phyloP scores from a whole-genome alignment of 345 rosid genomes.

The Salix arbutifolia region DNA sequence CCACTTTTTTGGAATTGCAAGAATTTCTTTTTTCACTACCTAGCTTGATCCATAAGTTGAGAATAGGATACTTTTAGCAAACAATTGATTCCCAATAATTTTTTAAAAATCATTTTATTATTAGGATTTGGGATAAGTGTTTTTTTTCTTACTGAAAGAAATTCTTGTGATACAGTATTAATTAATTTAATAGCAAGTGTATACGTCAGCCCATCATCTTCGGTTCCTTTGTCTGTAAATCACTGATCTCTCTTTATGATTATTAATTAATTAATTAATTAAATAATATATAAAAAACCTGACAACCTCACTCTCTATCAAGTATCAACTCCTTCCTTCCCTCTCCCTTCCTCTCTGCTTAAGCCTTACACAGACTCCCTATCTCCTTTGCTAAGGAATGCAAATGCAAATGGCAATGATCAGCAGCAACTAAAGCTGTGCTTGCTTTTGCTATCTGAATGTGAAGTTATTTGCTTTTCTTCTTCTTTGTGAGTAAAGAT shows the following conservation, averaged over 20 bases:
- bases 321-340: not conserved
- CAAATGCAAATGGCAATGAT: not conserved
- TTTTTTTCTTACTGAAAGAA: not conserved
- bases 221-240: constrained; percentile 19
- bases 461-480: not conserved
- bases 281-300: not conserved
- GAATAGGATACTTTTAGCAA: too few species aligned
- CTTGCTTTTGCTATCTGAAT: not conserved
- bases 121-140: too few species aligned
- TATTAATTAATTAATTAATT: not conserved
- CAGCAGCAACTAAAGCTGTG: not conserved
- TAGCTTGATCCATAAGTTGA: too few species aligned
- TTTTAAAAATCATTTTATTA: too few species aligned
- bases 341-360: not conserved
- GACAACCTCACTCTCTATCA: constrained; percentile 8
- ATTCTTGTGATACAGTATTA: not conserved
- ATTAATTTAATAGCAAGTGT: constrained; percentile 1
- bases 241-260: not conserved
- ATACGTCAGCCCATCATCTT: constrained; percentile 3
- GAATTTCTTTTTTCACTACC: too few species aligned
- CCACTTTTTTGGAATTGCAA: too few species aligned
- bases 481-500: not conserved
- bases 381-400: not conserved
- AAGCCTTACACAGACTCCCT: too few species aligned
- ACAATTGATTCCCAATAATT: too few species aligned